A percentile compares a stretch with the other conserved stretches of the same genome.
Conservation (phyloP, 495 filamentous ascomycete genomes). For the Penicillium chermesinum region DNA sequence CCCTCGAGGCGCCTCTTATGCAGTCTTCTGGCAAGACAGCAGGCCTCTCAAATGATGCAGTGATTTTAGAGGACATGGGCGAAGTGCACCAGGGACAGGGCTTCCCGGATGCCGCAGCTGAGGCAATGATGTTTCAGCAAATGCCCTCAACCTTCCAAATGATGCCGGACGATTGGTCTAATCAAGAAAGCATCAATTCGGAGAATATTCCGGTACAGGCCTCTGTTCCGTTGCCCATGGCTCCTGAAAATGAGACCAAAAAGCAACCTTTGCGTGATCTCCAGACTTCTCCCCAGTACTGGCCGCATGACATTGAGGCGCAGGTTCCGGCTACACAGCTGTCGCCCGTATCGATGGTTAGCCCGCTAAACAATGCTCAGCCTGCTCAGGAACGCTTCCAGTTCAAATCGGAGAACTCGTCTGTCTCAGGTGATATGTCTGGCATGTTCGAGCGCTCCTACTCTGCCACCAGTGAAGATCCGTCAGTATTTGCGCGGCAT, state of each 20-base stretch:
- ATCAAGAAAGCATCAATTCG: constrained; percentile 13
- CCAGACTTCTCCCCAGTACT: constrained; percentile 32
- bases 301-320: constrained; percentile 34
- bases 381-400: constrained; percentile 30
- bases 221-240: constrained; percentile 20
- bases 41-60: constrained; percentile 23
- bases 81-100: constrained; percentile 33
- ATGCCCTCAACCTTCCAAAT: constrained; percentile 33
- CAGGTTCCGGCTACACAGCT: constrained; percentile 33
- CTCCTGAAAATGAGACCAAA: constrained; percentile 22
- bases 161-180: constrained; percentile 30
- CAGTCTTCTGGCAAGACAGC: constrained; percentile 36
- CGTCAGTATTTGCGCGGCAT: constrained; percentile 27
- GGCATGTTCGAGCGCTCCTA: constrained; percentile 35
- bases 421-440: constrained; percentile 35
- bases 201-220: constrained; percentile 22
- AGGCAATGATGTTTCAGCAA: constrained; percentile 34
- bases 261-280: constrained; percentile 19
- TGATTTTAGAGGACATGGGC: constrained; percentile 40
- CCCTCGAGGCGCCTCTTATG: constrained; percentile 34
- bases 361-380: constrained; percentile 19
- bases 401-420: constrained; percentile 40
- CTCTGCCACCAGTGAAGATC: constrained; percentile 34
- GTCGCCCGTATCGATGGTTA: constrained; percentile 19
- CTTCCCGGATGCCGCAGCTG: constrained; percentile 28